Conservation (phyloP, 768 basidiomycete species). For the Termitomyces sp. region DNA sequence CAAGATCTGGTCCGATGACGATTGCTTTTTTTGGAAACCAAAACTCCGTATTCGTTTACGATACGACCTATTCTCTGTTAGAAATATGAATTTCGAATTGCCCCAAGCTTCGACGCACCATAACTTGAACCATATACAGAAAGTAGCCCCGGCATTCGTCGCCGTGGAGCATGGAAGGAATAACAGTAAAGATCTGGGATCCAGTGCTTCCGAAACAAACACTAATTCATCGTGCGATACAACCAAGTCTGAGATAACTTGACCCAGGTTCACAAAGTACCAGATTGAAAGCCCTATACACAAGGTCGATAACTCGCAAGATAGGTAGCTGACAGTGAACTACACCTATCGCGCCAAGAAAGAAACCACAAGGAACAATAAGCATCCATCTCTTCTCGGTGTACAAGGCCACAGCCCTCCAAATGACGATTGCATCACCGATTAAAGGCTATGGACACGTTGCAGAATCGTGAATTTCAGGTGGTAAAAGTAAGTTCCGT, state of each 20-base stretch:
- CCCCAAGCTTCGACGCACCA: neutral
- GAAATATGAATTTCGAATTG: neutral
- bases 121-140: conserved; percentile 1
- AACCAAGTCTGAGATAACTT: too few relatives aligned
- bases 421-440: neutral
- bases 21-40: neutral
- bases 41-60: neutral
- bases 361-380: neutral
- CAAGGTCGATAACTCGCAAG: neutral
- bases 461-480: neutral
- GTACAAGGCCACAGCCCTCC: neutral
- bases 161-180: neutral
- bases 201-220: neutral
- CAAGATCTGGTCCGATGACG: neutral
- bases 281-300: neutral
- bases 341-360: neutral
- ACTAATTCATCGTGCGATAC: neutral
- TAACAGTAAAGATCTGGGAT: neutral
- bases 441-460: neutral
- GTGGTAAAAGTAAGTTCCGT: neutral
- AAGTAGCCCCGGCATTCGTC: neutral
- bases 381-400: neutral
- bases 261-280: neutral
- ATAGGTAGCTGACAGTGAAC: neutral
- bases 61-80: neutral